Evolutionary conservation across 2,329 filamentous ascomycete species (phyloP).

Genomic region (Pestalotiopsis sp.): DNA sequence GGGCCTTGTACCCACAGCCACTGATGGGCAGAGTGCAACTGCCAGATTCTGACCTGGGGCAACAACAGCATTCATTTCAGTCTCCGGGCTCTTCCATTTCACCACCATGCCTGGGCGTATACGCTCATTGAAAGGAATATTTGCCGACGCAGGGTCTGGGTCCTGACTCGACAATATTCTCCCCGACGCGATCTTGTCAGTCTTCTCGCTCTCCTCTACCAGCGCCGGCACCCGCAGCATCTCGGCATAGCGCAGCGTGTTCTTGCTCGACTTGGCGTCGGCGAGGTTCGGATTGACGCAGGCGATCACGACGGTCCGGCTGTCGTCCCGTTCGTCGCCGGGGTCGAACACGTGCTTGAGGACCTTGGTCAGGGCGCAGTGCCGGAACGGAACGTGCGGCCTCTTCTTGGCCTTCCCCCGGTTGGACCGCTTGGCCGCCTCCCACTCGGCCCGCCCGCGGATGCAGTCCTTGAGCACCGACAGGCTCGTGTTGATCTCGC

Average conservation of each 20-base stretch:
- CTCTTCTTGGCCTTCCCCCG: constrained; percentile 27
- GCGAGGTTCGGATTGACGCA: constrained; percentile 50
- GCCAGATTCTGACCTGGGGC: constrained; percentile 26
- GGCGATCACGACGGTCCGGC: constrained; percentile 47
- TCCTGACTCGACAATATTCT: constrained; percentile 32
- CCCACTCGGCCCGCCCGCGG: constrained; percentile 41
- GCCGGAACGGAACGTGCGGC: constrained; percentile 46
- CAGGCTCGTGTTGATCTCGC: constrained; percentile 51
- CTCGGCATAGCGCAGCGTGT: constrained; percentile 52
- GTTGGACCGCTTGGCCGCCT: constrained; percentile 22
- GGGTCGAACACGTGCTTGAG: constrained; percentile 54
- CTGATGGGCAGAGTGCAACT: constrained; percentile 33
- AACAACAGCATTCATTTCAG: background rate
- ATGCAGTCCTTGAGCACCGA: constrained; percentile 57
- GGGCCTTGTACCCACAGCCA: constrained; percentile 5
- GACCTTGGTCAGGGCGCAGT: constrained; percentile 48
- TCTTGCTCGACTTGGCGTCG: constrained; percentile 47
- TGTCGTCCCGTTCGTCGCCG: constrained; percentile 31
- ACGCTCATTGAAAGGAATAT: constrained; percentile 39
- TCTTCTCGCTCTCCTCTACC: constrained; percentile 17
- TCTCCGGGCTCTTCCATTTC: constrained; percentile 27
- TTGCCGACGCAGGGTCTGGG: constrained; percentile 21
- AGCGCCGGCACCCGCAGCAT: constrained; percentile 41
- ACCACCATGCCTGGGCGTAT: constrained; percentile 45
- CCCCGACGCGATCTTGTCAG: constrained; percentile 22